Evolutionary conservation across 2,329 filamentous ascomycete species (phyloP).

Genomic region (Penicillium sp.): DNA sequence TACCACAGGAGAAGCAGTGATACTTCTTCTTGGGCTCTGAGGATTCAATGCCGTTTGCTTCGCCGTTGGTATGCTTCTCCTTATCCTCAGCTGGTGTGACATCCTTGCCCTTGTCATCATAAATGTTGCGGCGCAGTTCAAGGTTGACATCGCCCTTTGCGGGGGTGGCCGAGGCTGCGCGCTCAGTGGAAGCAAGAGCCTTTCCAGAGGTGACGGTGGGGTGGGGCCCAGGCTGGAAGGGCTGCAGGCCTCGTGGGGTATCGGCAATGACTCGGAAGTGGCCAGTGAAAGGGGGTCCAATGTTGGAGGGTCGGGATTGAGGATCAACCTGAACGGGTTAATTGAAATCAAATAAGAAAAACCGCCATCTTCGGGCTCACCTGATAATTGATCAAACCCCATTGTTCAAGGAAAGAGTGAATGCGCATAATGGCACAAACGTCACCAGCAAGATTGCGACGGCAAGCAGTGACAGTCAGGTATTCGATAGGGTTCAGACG

Average conservation of each 20-base stretch:
- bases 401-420: conserved; percentile 96
- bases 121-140: conserved; percentile 93
- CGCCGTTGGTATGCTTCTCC: conserved; percentile 68
- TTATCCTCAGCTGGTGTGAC: conserved; percentile 71
- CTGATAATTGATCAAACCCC: conserved; percentile 99
- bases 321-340: conserved; percentile 74
- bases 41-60: conserved; percentile 67
- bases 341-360: conserved; percentile 29
- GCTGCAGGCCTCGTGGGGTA: conserved; percentile 89
- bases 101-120: conserved; percentile 88
- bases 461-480: conserved; percentile 92
- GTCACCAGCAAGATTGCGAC: conserved; percentile 92
- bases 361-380: conserved; percentile 51
- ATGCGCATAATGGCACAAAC: conserved; percentile 99
- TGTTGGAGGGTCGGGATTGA: conserved; percentile 90
- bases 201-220: conserved; percentile 65
- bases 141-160: conserved; percentile 83
- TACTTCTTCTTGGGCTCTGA: conserved; percentile 67
- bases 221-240: conserved; percentile 88
- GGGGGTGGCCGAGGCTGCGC: conserved; percentile 64
- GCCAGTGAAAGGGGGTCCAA: conserved; percentile 94
- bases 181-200: conserved; percentile 68
- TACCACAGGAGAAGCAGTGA: conserved; percentile 87
- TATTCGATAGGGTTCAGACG: conserved; percentile 94
- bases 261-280: conserved; percentile 97